Percentiles rank a stretch among this genome's conserved stretches.
Conservation (phyloP, 179 eudicot genomes). For the Vitellaria paradoxa region DNA sequence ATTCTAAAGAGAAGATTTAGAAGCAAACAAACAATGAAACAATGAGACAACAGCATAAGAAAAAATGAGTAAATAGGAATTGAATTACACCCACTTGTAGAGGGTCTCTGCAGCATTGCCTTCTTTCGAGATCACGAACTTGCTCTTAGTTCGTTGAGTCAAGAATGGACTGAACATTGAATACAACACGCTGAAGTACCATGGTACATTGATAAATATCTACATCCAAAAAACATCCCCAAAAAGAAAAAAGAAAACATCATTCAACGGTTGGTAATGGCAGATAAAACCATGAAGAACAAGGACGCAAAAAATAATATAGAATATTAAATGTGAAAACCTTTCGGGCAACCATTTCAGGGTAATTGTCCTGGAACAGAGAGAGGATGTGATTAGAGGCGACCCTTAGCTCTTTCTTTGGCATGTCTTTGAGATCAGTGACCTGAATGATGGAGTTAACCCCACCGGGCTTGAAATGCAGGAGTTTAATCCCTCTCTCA, state of each 20-base stretch:
- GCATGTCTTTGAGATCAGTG: conserved; percentile 95
- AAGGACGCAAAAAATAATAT: too few species aligned
- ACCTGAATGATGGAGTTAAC: conserved; percentile 86
- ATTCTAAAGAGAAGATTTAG: background rate
- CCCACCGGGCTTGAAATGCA: conserved; percentile 81
- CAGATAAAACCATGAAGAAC: background rate
- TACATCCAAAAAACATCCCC: conserved; percentile 20
- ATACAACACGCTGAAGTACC: conserved; percentile 92
- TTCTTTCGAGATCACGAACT: conserved; percentile 85
- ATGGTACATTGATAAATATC: conserved; percentile 96
- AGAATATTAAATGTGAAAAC: conserved; percentile 19
- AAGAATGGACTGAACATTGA: conserved; percentile 93
- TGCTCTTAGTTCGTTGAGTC: conserved; percentile 94
- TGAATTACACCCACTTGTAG: conserved; percentile 57
- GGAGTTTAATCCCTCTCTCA: conserved; percentile 71
- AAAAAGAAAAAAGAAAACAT: background rate
- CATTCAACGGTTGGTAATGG: background rate
- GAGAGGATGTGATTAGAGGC: conserved; percentile 89
- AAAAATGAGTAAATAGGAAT: background rate
- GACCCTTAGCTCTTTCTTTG: conserved; percentile 78
- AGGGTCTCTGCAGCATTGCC: conserved; percentile 83
- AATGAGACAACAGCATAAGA: background rate
- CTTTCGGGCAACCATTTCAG: conserved; percentile 96
- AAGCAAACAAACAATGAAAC: background rate
- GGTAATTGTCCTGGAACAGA: conserved; percentile 89